Conservation (phyloP, 2,329 filamentous ascomycete genomes). For the Claviceps purpurea region DNA sequence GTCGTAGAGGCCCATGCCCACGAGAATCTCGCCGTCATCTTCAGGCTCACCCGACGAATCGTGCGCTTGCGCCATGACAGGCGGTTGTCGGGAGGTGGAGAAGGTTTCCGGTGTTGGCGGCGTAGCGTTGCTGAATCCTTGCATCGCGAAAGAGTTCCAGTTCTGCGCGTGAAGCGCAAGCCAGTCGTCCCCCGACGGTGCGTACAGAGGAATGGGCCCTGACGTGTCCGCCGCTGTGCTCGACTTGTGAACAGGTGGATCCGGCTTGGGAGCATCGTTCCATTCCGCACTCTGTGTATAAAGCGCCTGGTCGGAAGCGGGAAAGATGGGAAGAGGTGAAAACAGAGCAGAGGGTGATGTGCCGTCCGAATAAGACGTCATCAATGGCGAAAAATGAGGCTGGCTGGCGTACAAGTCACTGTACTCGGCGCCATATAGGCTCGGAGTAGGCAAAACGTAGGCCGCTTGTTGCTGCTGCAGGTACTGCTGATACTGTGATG, state of each 20-base stretch:
- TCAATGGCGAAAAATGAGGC: slow-evolving; percentile 36
- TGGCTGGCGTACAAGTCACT: slow-evolving; percentile 27
- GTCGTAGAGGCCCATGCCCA: slow-evolving; percentile 77
- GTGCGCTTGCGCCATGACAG: slow-evolving; percentile 34
- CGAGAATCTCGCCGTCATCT: slow-evolving; percentile 56
- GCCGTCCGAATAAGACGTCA: slow-evolving; percentile 42
- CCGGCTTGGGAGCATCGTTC: slow-evolving; percentile 19
- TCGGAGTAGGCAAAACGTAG: slow-evolving; percentile 26
- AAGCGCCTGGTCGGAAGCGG: slow-evolving; percentile 22
- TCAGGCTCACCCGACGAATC: slow-evolving; percentile 37
- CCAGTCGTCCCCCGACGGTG: too few species aligned
- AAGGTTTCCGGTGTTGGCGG: slow-evolving; percentile 49
- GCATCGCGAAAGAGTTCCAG: slow-evolving; percentile 34
- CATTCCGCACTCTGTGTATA: slow-evolving; percentile 28
- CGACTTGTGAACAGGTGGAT: slow-evolving; percentile 14
- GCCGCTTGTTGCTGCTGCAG: slow-evolving; percentile 20
- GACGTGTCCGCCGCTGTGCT: slow-evolving; percentile 9
- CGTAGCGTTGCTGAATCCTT: slow-evolving; percentile 33
- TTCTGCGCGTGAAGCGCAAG: slow-evolving; percentile 9
- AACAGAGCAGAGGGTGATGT: slow-evolving; percentile 42
- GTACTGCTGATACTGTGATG: slow-evolving; percentile 24
- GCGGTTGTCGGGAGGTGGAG: slow-evolving; percentile 35
- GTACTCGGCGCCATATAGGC: slow-evolving; percentile 23
- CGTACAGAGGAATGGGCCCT: slow-evolving; percentile 19
- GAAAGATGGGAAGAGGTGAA: slow-evolving; percentile 37